Evolutionary conservation across 371 early-diverging fungal species (phyloP), one percentile per base, ranked within the genome.

Genomic region (Rhizomucor pusillus): DNA sequence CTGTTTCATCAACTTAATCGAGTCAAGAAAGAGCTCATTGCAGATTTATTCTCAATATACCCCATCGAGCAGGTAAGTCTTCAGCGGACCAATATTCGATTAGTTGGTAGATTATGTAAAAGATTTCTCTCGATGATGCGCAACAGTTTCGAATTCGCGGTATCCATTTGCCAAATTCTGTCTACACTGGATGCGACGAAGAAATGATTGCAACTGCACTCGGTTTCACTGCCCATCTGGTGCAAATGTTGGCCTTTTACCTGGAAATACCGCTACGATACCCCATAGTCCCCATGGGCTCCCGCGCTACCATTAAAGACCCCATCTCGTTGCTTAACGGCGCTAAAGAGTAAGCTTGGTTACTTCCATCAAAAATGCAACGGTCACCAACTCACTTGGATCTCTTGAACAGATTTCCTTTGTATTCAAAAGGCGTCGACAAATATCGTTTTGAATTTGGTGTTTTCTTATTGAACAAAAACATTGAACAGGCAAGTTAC

Each of bases 381-480:
- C 13, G 10, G 9, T 29, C 14, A n/a, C 22, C 47, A 47, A 23
- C 44, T 43, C 12, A 14, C 16, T 20, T 50, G 47, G 11, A 23
- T 23, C n/a, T 16, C n/a, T 57, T 51, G n/a, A n/a, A n/a, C 67
- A 91, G 91, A 18, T 91, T 90, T 66, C 93, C 93, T 0, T 69
- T 93, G 16, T 90, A 80, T 65, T 50, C 80, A 1, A 84, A 82
- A 66, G 89, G 90, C 4, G 79, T 81, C 0, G 91, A 92, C 39
- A 68, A 76, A 10, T 68, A 79, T 57, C 75, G 89, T 5, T 91
- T 90, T 63, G 91, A 90, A 45, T 93, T 90, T 71, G 91, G 85
- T 3, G 91, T 93, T 12, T 93, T 89, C 70, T 60, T 93, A 37
- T 53, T 93, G 49, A 93, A 91, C 67, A 91, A 91, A 70, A 76